Base-by-base conservation (phyloP, 2,329 filamentous ascomycete genomes). In the Ambrosiella xylebori region DNA sequence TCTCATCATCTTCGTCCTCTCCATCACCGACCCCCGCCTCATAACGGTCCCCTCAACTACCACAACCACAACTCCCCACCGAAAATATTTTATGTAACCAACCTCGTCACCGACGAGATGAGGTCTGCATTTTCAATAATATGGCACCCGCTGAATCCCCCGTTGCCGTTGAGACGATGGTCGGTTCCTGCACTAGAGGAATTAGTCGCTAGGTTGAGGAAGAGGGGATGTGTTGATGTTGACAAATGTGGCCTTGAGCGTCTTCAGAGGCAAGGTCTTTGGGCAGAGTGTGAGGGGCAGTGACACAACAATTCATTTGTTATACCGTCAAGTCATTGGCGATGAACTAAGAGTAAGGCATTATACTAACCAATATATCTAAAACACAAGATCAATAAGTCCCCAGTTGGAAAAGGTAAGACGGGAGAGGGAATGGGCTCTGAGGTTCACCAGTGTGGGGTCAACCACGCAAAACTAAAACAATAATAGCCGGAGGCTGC, bases 31-130 rank as follows among this genome's bases (percentile, higher is more conserved):
- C 41, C 76, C 85, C 1, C 81, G 86, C 27, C 76, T 76, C 1
- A 80, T 95, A 17, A 78, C 74, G 37, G 39, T 41, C 39, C 11
- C 6, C 6, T 27, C 27, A 27, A 27, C 27, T 27, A 27, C 3
- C 27, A 27, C 11, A 41, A n/a, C n/a, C 6, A 41, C n/a, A 3
- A 11, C 39, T 7, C 39, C 39, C 74, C 6, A 27, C 27, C 27
- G 27, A 27, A 3, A 27, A 27, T 75, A 84, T 56, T 78, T 56
- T 78, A 85, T 5, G 75, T 95, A 2, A 72, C 91, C 45, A 88
- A 95, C 68, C 69, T 93, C 1, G 81, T 96, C 0, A 90, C 86
- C 4, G 91, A 97, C 67, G 86, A 95, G 56, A 95, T 89, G 0
- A 80, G 77, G 62, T 80, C 86, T 0, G 86, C 85, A 1, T 95